These are phyloP conservation scores for Ceriops decandra DNA, from an alignment of 345 rosid species.

Conservation along the genomic window DNA sequence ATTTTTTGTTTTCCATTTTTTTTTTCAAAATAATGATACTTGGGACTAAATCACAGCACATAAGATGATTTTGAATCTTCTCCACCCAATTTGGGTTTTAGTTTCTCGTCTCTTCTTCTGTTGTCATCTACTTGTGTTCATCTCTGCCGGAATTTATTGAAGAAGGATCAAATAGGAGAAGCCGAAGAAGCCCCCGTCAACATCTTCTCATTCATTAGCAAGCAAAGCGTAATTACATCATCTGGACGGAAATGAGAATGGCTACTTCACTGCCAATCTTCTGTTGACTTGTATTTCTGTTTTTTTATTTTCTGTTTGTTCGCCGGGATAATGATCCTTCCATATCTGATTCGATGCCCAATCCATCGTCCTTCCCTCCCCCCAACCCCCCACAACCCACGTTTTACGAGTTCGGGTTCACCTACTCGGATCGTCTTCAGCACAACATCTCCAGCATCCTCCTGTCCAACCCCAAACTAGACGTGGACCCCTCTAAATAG, in stretches of 20 bases:
- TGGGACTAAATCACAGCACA: too few species aligned
- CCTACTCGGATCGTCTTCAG: constrained; percentile 73
- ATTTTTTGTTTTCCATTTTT: too few species aligned
- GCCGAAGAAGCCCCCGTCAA: too few species aligned
- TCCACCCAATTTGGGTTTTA: too few species aligned
- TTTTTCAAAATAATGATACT: too few species aligned
- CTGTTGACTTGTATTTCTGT: constrained; percentile 8
- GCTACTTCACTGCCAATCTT: neutral
- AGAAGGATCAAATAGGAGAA: constrained; percentile 18
- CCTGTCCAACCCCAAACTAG: constrained; percentile 47
- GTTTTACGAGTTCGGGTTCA: constrained; percentile 83
- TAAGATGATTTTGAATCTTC: too few species aligned
- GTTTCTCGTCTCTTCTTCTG: too few species aligned
- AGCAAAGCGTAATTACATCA: too few species aligned
- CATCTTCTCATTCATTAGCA: constrained; percentile 44
- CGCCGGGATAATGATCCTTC: constrained; percentile 37
- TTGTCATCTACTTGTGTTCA: too few species aligned
- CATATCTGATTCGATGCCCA: constrained; percentile 55
- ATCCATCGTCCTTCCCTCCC: constrained; percentile 39
- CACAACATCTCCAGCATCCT: constrained; percentile 55
- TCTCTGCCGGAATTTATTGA: constrained; percentile 25
- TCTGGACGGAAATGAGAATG: too few species aligned
- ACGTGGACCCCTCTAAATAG: constrained; percentile 7
- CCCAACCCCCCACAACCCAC: neutral
- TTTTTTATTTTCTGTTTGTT: constrained; percentile 22